Evolutionary conservation across 2,329 filamentous ascomycete genomes (phyloP).

Genomic region (Phyllosticta citriasiana): DNA sequence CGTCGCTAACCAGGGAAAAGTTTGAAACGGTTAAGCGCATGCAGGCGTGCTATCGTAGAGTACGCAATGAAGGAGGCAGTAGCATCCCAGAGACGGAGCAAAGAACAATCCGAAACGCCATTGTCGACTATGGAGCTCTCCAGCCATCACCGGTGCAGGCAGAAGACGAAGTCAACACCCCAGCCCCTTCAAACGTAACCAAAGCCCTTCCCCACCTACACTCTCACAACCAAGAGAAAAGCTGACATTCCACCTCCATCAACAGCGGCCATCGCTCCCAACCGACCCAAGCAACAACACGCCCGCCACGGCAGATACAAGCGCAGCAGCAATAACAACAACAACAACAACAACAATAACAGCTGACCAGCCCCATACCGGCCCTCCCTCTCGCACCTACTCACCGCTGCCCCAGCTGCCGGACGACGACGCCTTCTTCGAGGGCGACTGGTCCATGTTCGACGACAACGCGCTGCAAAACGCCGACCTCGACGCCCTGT

Average conservation of each 20-base stretch:
- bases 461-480: constrained; percentile 24
- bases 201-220: background rate
- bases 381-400: background rate
- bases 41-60: constrained; percentile 30
- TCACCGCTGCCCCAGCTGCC: background rate
- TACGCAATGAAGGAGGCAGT: constrained; percentile 23
- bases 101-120: constrained; percentile 25
- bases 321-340: background rate
- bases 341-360: background rate
- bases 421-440: constrained; percentile 12
- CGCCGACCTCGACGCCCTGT: constrained; percentile 28
- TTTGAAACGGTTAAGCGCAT: constrained; percentile 34
- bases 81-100: constrained; percentile 27
- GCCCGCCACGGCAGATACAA: background rate
- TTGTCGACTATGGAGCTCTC: constrained; percentile 32
- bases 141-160: constrained; percentile 30
- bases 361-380: background rate
- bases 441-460: constrained; percentile 25
- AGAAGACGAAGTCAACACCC: constrained; percentile 15
- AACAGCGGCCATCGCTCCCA: background rate
- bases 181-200: background rate
- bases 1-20: constrained; percentile 11
- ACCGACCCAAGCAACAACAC: background rate
- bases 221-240: constrained; percentile 5
- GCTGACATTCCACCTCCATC: background rate